These are phyloP conservation scores for Proliferodiscus dingleyae DNA, from an alignment of 2,329 filamentous ascomycete genomes.

Conservation along the genomic window DNA sequence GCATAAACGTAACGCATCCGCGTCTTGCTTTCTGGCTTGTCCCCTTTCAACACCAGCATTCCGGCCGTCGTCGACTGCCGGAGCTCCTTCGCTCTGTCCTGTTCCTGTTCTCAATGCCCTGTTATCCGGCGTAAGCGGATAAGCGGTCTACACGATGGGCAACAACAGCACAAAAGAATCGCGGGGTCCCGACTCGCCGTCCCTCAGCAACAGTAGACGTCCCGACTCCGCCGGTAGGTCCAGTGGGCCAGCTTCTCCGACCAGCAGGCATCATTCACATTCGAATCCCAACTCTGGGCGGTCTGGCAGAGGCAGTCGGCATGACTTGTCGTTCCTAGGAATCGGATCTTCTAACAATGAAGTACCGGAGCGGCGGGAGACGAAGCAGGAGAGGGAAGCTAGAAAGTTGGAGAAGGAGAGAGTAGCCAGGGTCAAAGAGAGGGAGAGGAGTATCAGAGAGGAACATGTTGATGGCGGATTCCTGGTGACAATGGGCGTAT, in stretches of 20 bases:
- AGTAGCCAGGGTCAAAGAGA: constrained; percentile 68
- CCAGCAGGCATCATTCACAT: constrained; percentile 16
- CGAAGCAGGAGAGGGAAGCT: constrained; percentile 85
- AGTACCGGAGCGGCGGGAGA: constrained; percentile 62
- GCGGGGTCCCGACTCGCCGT: constrained; percentile 25
- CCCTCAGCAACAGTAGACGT: constrained; percentile 12
- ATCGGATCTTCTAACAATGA: constrained; percentile 26
- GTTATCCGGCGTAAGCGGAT: constrained; percentile 23
- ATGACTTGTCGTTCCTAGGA: constrained; percentile 30
- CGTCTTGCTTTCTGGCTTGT: constrained; percentile 10
- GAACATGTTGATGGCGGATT: constrained; percentile 94
- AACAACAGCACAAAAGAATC: constrained; percentile 28
- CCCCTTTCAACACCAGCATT: constrained; percentile 2
- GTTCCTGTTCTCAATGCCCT: constrained; percentile 20
- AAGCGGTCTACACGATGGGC: constrained; percentile 28
- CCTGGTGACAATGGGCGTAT: constrained; percentile 89
- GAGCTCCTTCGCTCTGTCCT: neutral
- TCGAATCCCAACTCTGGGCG: constrained; percentile 23
- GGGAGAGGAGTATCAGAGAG: constrained; percentile 83
- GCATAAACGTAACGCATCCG: constrained; percentile 22
- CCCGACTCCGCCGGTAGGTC: constrained; percentile 15
- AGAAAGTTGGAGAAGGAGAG: constrained; percentile 80
- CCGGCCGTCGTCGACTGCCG: neutral
- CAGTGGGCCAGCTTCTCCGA: constrained; percentile 22
- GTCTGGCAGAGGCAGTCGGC: constrained; percentile 26